phyloP scores from a whole-genome alignment of 352 stramenopile species.

The Phytophthora palmivora region DNA sequence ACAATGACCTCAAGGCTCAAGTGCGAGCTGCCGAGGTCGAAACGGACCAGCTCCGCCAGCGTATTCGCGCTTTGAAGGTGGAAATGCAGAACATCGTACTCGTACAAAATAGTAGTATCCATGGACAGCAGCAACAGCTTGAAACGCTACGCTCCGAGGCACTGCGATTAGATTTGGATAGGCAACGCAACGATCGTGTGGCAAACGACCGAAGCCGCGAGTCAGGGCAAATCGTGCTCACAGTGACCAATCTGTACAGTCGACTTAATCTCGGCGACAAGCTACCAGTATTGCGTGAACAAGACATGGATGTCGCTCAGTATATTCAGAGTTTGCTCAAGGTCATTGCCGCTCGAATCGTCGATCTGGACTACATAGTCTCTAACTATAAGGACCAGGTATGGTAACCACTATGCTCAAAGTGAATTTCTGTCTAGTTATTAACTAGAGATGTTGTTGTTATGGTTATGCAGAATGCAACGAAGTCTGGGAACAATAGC shows the following conservation, averaged over 20 bases:
- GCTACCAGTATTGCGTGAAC: constrained; percentile 72
- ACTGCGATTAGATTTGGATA: constrained; percentile 84
- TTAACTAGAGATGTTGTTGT: no score
- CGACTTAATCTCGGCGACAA: constrained; percentile 81
- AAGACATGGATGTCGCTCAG: constrained; percentile 76
- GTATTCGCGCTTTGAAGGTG: constrained; percentile 77
- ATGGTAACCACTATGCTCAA: not conserved
- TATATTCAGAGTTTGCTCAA: constrained; percentile 83
- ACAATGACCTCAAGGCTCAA: constrained; percentile 86
- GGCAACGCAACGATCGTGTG: constrained; percentile 74
- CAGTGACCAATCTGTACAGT: constrained; percentile 92
- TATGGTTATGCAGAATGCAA: constrained; percentile 18
- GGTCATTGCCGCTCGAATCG: constrained; percentile 80
- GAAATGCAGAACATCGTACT: constrained; percentile 87
- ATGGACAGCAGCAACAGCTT: constrained; percentile 83
- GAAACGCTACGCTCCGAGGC: constrained; percentile 79
- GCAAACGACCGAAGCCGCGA: constrained; percentile 88
- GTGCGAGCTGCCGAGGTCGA: constrained; percentile 71
- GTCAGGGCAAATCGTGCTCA: constrained; percentile 91
- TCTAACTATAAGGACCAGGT: constrained; percentile 73
- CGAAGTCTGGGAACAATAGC: constrained; percentile 26
- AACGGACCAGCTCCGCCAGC: constrained; percentile 80
- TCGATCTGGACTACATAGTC: constrained; percentile 89
- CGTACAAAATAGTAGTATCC: constrained; percentile 88
- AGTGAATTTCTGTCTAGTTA: not conserved